A percentile compares a stretch with the other conserved stretches of the same genome.
Conservation (phyloP, 352 stramenopile genomes). For the Globisporangium cederbergense region DNA sequence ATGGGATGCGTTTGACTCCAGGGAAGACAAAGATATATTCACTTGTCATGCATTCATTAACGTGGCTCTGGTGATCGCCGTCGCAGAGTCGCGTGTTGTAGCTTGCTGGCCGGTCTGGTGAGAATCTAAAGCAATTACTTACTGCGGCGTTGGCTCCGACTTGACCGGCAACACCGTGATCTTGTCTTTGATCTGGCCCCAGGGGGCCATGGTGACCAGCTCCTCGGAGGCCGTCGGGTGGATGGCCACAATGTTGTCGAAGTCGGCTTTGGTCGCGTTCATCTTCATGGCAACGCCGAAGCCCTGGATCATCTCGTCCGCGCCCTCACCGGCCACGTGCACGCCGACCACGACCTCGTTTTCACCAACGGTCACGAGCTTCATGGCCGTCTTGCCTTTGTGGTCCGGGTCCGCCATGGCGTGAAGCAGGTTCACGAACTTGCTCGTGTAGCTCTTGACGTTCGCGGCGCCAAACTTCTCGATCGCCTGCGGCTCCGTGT, state of each 20-base stretch:
- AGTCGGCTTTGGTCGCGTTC: slow-evolving; percentile 96
- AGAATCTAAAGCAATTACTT: no score
- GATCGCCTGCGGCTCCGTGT: slow-evolving; percentile 91
- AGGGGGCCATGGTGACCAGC: slow-evolving; percentile 92
- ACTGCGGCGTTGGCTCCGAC: slow-evolving; percentile 16
- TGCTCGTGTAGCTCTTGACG: slow-evolving; percentile 94
- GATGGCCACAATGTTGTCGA: slow-evolving; percentile 94
- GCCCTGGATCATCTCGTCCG: slow-evolving; percentile 98
- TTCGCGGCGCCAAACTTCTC: slow-evolving; percentile 91
- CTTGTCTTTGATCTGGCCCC: slow-evolving; percentile 80
- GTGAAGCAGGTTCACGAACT: slow-evolving; percentile 96
- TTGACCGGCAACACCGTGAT: slow-evolving; percentile 47
- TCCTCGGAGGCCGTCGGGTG: slow-evolving; percentile 97
- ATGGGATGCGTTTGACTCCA: no score
- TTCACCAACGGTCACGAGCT: slow-evolving; percentile 86
- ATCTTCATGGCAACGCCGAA: slow-evolving; percentile 98
- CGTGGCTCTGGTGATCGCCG: no score
- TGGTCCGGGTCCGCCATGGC: slow-evolving; percentile 87
- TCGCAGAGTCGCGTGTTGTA: no score
- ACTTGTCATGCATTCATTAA: no score
- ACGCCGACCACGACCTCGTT: slow-evolving; percentile 94
- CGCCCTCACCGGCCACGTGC: slow-evolving; percentile 92
- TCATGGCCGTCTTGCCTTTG: slow-evolving; percentile 94
- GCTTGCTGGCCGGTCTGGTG: no score
- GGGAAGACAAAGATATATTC: no score